phyloP scores from a whole-genome alignment of 441 rosid genomes.

The Aquilaria agallochum region DNA sequence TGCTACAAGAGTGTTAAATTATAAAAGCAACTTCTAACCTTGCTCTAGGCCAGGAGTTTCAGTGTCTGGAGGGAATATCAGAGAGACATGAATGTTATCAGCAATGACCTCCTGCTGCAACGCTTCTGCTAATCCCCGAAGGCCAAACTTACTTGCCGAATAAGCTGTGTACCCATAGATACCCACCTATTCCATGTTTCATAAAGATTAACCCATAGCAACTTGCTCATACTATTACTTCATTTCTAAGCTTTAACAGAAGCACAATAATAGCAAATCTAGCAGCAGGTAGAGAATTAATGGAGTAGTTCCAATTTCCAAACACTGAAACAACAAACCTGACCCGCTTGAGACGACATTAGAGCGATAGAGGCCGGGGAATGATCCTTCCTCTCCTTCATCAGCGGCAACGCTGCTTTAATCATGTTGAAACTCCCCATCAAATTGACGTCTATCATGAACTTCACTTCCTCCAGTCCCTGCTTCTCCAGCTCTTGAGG shows the following conservation, averaged over 20 bases:
- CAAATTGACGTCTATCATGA: conserved; percentile 78
- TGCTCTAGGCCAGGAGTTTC: conserved; percentile 79
- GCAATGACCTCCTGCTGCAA: conserved; percentile 88
- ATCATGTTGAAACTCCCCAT: conserved; percentile 79
- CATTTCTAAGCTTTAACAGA: too few species aligned
- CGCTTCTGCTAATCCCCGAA: conserved; percentile 93
- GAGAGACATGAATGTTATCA: conserved; percentile 75
- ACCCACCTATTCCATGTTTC: conserved; percentile 52
- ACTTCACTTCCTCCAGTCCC: conserved; percentile 67
- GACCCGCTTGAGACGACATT: conserved; percentile 90
- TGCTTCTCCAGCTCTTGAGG: conserved; percentile 66
- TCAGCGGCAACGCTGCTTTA: conserved; percentile 79
- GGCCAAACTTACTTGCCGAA: conserved; percentile 88
- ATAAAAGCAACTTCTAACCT: conserved; percentile 36
- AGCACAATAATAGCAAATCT: too few species aligned
- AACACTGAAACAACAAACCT: conserved; percentile 38
- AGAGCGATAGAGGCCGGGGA: conserved; percentile 67
- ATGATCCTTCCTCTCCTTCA: conserved; percentile 51
- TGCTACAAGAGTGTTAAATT: neutral
- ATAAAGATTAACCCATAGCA: conserved; percentile 1
- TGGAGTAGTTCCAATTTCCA: neutral
- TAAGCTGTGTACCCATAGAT: conserved; percentile 93
- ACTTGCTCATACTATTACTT: neutral
- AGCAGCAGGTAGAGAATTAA: neutral
- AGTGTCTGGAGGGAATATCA: conserved; percentile 78